Percentiles rank a stretch among this genome's conserved stretches.
phyloP scores from a whole-genome alignment of 305 asterid species.

The Plantago lanceolata region DNA sequence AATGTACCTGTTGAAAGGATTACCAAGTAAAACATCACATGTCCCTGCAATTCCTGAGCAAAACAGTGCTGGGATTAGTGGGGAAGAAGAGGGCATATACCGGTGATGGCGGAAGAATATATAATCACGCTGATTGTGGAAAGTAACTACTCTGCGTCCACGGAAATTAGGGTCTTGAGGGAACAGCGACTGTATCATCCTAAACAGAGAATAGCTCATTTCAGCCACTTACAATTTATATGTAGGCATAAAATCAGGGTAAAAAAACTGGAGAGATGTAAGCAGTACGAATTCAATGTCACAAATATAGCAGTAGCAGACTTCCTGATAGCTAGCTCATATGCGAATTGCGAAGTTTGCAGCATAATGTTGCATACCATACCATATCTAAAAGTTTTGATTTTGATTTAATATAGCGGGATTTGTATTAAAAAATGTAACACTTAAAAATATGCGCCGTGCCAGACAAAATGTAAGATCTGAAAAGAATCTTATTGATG shows the following conservation, averaged over 20 bases:
- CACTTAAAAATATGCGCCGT: not conserved
- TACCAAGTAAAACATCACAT: conserved; percentile 14
- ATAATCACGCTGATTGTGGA: conserved; percentile 93
- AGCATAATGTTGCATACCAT: too few species aligned
- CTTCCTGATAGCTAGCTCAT: not conserved
- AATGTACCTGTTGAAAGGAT: conserved; percentile 52
- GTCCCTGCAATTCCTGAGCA: conserved; percentile 2
- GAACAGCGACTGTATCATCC: conserved; percentile 78
- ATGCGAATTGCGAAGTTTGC: not conserved
- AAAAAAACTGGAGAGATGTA: not conserved
- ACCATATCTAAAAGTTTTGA: not conserved
- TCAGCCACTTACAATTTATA: conserved; percentile 9
- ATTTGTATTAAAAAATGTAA: not conserved
- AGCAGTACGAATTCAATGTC: not conserved
- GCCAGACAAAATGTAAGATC: not conserved
- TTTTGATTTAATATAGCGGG: not conserved
- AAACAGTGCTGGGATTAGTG: conserved; percentile 2
- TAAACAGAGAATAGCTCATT: conserved; percentile 22
- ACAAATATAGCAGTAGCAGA: not conserved
- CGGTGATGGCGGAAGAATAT: conserved; percentile 95
- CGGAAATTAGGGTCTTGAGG: conserved; percentile 85
- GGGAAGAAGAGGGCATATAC: conserved; percentile 34
- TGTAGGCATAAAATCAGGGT: not conserved
- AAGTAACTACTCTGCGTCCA: conserved; percentile 90
- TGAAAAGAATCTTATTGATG: too few species aligned